Evolutionary conservation across 441 rosid species (phyloP).

Genomic region (Adansonia rubrostipa): DNA sequence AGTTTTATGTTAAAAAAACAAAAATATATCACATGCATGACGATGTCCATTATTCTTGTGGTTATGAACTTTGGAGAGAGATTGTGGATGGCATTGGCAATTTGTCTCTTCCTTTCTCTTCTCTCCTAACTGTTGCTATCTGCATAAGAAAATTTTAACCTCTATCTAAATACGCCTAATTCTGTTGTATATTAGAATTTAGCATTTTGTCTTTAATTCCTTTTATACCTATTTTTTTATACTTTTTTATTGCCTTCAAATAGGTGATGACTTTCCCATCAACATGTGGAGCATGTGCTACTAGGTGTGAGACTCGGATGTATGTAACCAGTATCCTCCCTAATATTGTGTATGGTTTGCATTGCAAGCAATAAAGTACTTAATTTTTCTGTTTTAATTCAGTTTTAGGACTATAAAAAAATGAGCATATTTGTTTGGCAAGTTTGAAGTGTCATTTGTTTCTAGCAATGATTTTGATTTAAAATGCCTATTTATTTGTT

Average conservation of each 20-base stretch:
- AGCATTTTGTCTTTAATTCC: neutral
- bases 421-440: neutral
- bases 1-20: too few relatives aligned
- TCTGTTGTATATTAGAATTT: neutral
- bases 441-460: neutral
- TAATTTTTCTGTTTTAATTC: neutral
- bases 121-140: neutral
- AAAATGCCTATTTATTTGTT: neutral
- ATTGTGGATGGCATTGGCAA: neutral
- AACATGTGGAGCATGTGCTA: constrained; percentile 81
- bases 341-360: constrained; percentile 17
- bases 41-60: too few relatives aligned
- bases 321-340: constrained; percentile 93
- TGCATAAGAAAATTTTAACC: neutral
- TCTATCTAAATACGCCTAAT: neutral
- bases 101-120: neutral
- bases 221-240: neutral
- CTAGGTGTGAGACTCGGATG: constrained; percentile 87
- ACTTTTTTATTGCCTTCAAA: constrained; percentile 26
- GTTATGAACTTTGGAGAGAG: neutral
- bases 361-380: neutral
- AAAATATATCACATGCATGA: too few relatives aligned
- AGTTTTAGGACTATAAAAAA: neutral
- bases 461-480: neutral
- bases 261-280: constrained; percentile 98